These are phyloP conservation scores for Xylaria sp. DNA, from an alignment of 2,329 filamentous ascomycete genomes.

Conservation along the genomic window DNA sequence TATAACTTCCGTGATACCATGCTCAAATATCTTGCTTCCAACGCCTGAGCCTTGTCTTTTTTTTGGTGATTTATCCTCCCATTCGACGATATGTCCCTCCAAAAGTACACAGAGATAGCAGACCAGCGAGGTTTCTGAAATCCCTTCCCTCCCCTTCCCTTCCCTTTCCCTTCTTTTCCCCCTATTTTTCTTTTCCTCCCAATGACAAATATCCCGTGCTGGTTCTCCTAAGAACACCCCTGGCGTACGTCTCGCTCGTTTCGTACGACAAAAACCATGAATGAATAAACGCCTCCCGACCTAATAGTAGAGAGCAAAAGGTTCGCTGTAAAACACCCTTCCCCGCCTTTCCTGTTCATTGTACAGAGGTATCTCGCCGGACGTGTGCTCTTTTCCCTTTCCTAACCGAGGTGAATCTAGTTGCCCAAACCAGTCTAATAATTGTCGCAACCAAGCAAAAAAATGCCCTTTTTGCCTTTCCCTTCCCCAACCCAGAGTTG, in stretches of 20 bases:
- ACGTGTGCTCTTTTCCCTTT: slow-evolving; percentile 7
- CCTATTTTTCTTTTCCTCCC: too few species aligned
- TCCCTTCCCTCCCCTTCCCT: not conserved
- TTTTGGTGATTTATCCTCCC: not conserved
- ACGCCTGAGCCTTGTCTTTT: not conserved
- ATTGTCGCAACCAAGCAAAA: slow-evolving; percentile 17
- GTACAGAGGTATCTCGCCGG: slow-evolving; percentile 31
- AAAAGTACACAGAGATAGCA: not conserved
- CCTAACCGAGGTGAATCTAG: slow-evolving; percentile 23
- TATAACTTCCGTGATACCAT: not conserved
- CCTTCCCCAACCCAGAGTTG: slow-evolving; percentile 19
- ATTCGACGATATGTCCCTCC: too few species aligned
- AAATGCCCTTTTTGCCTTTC: not conserved
- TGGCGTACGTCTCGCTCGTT: not conserved
- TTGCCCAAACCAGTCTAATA: slow-evolving; percentile 32
- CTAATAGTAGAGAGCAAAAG: not conserved
- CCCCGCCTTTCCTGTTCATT: slow-evolving; percentile 18
- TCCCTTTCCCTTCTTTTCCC: too few species aligned
- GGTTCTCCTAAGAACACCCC: not conserved
- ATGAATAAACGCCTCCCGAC: not conserved
- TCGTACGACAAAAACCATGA: not conserved
- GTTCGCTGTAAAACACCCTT: slow-evolving; percentile 8
- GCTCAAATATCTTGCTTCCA: not conserved
- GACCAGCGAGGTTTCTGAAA: not conserved
- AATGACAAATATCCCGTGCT: not conserved